Evolutionary conservation across 148 eudicot genomes (phyloP).

Genomic region (Fallopia convolvulus): DNA sequence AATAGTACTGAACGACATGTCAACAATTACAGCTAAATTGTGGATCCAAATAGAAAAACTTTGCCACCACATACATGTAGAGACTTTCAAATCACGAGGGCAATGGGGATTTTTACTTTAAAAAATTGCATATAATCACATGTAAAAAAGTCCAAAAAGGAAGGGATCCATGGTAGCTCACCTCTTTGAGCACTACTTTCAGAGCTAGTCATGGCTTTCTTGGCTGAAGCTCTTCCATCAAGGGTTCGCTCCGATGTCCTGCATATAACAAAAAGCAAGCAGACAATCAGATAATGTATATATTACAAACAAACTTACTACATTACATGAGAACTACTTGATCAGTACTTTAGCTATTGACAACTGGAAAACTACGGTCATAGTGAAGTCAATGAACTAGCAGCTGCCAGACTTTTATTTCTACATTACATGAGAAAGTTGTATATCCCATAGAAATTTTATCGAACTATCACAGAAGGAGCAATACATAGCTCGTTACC

Average conservation of each 20-base stretch:
- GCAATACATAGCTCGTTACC: not conserved
- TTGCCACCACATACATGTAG: not conserved
- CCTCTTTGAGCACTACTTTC: slow-evolving; percentile 34
- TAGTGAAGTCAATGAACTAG: not conserved
- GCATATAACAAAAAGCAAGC: slow-evolving; percentile 12
- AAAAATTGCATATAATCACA: not conserved
- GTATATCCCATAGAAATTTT: not conserved
- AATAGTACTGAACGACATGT: not conserved
- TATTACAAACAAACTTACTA: not conserved
- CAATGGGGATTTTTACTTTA: not conserved
- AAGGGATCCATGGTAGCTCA: slow-evolving; percentile 16
- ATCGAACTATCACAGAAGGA: not conserved
- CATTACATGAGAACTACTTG: not conserved
- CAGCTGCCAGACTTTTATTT: not conserved
- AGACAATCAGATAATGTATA: not conserved
- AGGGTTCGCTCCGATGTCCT: slow-evolving; percentile 64
- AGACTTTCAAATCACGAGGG: not conserved
- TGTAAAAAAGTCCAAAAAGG: not conserved
- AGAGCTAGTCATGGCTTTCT: slow-evolving; percentile 35
- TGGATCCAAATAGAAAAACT: not conserved
- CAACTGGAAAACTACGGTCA: not conserved
- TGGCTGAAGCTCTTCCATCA: slow-evolving; percentile 64
- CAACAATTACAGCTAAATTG: not conserved
- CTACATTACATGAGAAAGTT: not conserved
- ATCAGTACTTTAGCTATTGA: not conserved